These are phyloP conservation scores for Anisogramma anomala DNA, from an alignment of 2,329 filamentous ascomycete genomes.

Conservation along the genomic window DNA sequence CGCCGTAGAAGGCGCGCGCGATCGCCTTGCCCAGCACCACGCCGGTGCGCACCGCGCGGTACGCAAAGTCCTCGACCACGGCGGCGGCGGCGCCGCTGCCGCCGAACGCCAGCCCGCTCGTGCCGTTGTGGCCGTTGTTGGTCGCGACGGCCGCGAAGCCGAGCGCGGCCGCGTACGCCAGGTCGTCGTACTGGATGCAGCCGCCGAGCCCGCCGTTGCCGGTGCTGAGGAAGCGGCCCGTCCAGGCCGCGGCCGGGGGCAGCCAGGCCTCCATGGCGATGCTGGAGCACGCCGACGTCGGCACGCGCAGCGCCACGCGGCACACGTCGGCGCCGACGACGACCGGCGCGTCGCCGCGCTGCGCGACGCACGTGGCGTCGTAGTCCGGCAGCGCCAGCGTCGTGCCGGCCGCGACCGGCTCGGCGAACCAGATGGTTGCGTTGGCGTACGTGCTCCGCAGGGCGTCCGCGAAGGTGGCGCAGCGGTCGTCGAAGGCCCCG, in stretches of 20 bases:
- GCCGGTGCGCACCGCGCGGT: slow-evolving; percentile 34
- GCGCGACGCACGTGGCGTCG: slow-evolving; percentile 26
- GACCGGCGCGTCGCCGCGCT: slow-evolving; percentile 10
- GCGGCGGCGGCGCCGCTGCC: slow-evolving; percentile 27
- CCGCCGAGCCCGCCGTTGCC: slow-evolving; percentile 38
- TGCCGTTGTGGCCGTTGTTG: slow-evolving; percentile 39
- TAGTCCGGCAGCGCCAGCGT: slow-evolving; percentile 28
- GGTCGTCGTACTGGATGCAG: slow-evolving; percentile 33
- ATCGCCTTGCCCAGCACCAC: slow-evolving; percentile 36
- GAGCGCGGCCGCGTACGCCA: slow-evolving; percentile 29
- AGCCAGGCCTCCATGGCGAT: slow-evolving; percentile 37
- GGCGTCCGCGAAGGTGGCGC: slow-evolving; percentile 19
- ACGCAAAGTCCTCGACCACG: slow-evolving; percentile 27
- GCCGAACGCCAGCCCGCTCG: slow-evolving; percentile 22
- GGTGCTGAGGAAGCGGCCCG: slow-evolving; percentile 33
- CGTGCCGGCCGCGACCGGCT: slow-evolving; percentile 28
- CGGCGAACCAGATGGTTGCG: slow-evolving; percentile 25
- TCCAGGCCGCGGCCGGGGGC: slow-evolving; percentile 28
- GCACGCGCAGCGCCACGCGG: slow-evolving; percentile 20
- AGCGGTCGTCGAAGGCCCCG: slow-evolving; percentile 12
- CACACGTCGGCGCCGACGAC: slow-evolving; percentile 20
- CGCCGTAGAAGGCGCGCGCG: slow-evolving; percentile 35
- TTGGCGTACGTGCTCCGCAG: slow-evolving; percentile 21
- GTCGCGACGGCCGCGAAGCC: slow-evolving; percentile 36
- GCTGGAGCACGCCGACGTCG: slow-evolving; percentile 26